Evolutionary conservation across 192 early-diverging fungal species (phyloP), one percentile per base, ranked within the genome.

Genomic region (Coemansia sp.): DNA sequence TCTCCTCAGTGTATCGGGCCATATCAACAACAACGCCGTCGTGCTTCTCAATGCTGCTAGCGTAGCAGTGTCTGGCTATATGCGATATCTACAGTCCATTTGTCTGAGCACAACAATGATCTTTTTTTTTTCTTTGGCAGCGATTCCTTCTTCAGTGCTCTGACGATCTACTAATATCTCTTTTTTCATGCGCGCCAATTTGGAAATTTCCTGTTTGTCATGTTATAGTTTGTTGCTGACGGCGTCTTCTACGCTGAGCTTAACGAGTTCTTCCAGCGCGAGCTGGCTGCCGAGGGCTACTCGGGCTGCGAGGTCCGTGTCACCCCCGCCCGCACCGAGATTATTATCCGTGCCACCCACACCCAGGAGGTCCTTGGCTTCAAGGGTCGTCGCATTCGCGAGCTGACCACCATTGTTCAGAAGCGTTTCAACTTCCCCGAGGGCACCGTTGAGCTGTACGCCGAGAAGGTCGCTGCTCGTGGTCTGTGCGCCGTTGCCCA

Each of bases 171-270:
- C 49, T 51, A 51, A 51, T 51, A 4, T 13, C 6, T 23, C 6
- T 13, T 25, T 20, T 24, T 22, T 30, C 6, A 5, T 58, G 1
- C 46, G 23, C 22, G 6, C 20, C 53, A 16, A 23, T 28, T n/a
- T n/a, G n/a, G 16, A 7, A 8, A 13, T 25, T 0, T 28, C 32
- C 60, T 57, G 45, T 14, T 53, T 39, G 55, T 51, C 32, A n/a
- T 60, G 13, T 49, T 72, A 64, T 85, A 94, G 97, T 98, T 93
- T 85, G 91, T 98, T 72, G 97, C 97, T 83, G 97, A 98, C 85
- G 97, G 97, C 92, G 95, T 98, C 60, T 98, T 98, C 87, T 97
- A 95, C 89, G 95, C 97, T 83, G 97, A 98, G 85, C 90, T 98
- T 82, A 98, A 98, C 90, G 93, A 95, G 86, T 95, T 95, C 88